Evolutionary conservation across 106 monocot genomes (phyloP).

Genomic region (Dioscorea zingiberensis): DNA sequence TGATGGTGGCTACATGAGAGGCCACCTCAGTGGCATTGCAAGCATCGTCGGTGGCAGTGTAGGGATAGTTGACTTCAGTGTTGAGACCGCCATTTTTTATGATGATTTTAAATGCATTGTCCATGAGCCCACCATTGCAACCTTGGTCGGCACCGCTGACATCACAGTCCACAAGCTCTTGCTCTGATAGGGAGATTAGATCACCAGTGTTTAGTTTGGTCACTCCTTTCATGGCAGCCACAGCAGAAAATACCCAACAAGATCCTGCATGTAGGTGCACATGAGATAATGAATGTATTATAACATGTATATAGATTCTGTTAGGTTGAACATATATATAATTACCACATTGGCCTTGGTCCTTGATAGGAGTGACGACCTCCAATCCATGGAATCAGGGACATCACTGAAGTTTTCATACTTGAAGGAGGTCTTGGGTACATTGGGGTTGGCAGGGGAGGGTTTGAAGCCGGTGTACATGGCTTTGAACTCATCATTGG

Average conservation of each 20-base stretch:
- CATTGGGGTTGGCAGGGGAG: too few species aligned
- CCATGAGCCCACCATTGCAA: too few species aligned
- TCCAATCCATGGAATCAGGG: slow-evolving; percentile 6
- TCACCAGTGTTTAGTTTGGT: neutral
- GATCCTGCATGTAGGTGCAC: neutral
- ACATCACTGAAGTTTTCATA: too few species aligned
- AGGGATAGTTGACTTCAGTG: too few species aligned
- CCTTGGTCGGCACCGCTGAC: neutral
- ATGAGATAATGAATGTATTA: too few species aligned
- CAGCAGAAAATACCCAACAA: slow-evolving; percentile 5
- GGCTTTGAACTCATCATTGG: slow-evolving; percentile 12
- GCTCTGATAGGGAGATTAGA: neutral
- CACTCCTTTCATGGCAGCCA: slow-evolving; percentile 2
- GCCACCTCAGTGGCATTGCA: neutral
- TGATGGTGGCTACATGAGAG: neutral
- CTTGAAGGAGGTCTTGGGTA: too few species aligned
- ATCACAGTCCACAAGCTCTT: slow-evolving; percentile 4
- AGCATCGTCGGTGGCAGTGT: neutral
- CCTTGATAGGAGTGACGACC: slow-evolving; percentile 10
- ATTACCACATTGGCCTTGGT: slow-evolving; percentile 14
- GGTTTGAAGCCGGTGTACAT: too few species aligned
- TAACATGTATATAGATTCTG: too few species aligned
- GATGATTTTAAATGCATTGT: too few species aligned
- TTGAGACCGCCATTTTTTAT: too few species aligned
- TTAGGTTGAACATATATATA: too few species aligned